phyloP scores from a whole-genome alignment of 345 rosid genomes.

The Populus tremula region DNA sequence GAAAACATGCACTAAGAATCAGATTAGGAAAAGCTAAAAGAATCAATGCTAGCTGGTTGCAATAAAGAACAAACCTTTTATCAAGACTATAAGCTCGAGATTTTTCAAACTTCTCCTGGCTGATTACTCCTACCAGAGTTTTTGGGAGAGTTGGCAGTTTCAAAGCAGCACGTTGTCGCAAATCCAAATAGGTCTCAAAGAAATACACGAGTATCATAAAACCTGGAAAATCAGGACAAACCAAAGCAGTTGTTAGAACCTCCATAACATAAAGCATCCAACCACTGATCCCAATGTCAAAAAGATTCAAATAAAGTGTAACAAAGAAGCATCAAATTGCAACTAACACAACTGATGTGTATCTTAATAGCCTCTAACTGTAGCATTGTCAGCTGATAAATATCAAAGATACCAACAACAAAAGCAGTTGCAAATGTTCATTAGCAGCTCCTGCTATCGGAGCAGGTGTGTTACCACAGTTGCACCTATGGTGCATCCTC shows the following conservation, averaged over 20 bases:
- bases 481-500: background rate
- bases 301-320: background rate
- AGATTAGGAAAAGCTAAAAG: background rate
- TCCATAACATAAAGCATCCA: background rate
- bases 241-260: background rate
- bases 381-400: background rate
- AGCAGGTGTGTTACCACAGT: background rate
- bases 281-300: background rate
- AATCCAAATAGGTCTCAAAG: slow-evolving; percentile 82
- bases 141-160: slow-evolving; percentile 84
- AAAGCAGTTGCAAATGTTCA: background rate
- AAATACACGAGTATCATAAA: slow-evolving; percentile 88
- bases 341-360: background rate
- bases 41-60: background rate
- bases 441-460: background rate
- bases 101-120: slow-evolving; percentile 87
- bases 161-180: slow-evolving; percentile 79
- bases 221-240: slow-evolving; percentile 47
- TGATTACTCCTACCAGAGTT: slow-evolving; percentile 83
- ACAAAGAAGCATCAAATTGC: background rate
- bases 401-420: background rate
- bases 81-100: slow-evolving; percentile 95
- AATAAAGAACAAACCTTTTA: slow-evolving; percentile 60
- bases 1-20: background rate
- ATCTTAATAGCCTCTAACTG: background rate